phyloP scores from a whole-genome alignment of 495 filamentous ascomycete species.

The Hypoxylon lienhwacheense region DNA sequence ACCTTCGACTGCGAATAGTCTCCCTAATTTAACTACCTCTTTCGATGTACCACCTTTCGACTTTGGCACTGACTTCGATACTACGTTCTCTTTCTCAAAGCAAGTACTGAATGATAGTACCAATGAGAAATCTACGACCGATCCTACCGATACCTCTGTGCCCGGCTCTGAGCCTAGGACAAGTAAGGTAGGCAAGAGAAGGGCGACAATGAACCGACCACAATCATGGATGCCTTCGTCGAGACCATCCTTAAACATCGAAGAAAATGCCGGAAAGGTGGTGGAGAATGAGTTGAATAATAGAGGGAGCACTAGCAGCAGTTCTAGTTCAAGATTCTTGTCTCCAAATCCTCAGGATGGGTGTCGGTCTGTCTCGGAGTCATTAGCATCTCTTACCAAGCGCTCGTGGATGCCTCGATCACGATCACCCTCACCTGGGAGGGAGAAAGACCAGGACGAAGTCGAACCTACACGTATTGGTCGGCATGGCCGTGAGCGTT shows the following conservation, averaged over 20 bases:
- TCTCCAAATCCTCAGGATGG: constrained; percentile 33
- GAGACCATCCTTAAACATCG: constrained; percentile 42
- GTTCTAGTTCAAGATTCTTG: constrained; percentile 8
- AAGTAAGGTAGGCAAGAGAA: constrained; percentile 42
- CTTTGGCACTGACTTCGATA: constrained; percentile 45
- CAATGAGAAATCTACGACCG: constrained; percentile 32
- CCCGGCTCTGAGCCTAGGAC: constrained; percentile 26
- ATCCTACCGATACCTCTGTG: constrained; percentile 19
- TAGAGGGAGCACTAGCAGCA: neutral
- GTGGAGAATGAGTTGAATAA: constrained; percentile 15
- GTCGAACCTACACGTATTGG: constrained; percentile 17
- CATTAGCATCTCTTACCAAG: constrained; percentile 66
- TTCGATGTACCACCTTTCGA: constrained; percentile 52
- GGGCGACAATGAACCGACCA: constrained; percentile 46
- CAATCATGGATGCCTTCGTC: constrained; percentile 51
- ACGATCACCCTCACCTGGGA: constrained; percentile 61
- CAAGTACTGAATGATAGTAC: constrained; percentile 19
- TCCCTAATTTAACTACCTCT: constrained; percentile 42
- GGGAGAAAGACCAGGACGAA: constrained; percentile 27
- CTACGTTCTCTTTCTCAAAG: constrained; percentile 39
- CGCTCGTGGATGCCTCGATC: constrained; percentile 68
- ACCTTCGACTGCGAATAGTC: constrained; percentile 38
- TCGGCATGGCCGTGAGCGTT: constrained; percentile 24
- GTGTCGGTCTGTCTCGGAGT: constrained; percentile 57
- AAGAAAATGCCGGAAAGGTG: constrained; percentile 20